phyloP scores from a whole-genome alignment of 176 grass and related monocot species.

The Aegilops speltoides region DNA sequence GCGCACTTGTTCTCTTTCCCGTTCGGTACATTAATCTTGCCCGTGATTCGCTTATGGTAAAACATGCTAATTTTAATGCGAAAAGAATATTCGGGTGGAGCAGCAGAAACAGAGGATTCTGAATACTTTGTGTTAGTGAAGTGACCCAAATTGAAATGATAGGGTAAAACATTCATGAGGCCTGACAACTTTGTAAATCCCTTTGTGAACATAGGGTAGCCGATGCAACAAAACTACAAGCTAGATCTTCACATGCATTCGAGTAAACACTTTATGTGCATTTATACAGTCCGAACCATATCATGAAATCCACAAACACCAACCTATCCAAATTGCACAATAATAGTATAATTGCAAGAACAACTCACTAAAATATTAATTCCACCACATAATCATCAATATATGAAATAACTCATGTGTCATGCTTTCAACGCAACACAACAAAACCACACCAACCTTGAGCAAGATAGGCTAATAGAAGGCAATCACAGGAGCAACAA shows the following conservation, averaged over 20 bases:
- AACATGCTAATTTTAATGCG: too few species aligned
- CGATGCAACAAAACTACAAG: neutral
- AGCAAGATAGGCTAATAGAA: neutral
- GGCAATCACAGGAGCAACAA: neutral
- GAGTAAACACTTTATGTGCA: neutral
- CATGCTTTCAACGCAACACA: neutral
- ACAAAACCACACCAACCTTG: neutral
- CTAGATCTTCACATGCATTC: too few species aligned
- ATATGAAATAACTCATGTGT: neutral
- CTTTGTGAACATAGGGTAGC: too few species aligned
- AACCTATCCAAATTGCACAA: neutral
- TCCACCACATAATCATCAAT: neutral
- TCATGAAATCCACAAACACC: neutral
- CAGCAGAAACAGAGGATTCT: too few species aligned
- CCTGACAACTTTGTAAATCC: too few species aligned
- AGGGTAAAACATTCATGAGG: too few species aligned
- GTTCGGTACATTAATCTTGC: too few species aligned
- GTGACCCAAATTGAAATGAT: too few species aligned
- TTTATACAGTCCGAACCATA: neutral
- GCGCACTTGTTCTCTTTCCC: too few species aligned
- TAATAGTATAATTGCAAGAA: neutral
- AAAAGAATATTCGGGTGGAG: too few species aligned
- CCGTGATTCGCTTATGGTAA: too few species aligned
- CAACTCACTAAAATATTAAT: neutral
- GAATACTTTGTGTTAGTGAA: neutral